These are phyloP conservation scores for Rosa multiflora DNA, from an alignment of 306 rosid genomes.

Conservation along the genomic window DNA sequence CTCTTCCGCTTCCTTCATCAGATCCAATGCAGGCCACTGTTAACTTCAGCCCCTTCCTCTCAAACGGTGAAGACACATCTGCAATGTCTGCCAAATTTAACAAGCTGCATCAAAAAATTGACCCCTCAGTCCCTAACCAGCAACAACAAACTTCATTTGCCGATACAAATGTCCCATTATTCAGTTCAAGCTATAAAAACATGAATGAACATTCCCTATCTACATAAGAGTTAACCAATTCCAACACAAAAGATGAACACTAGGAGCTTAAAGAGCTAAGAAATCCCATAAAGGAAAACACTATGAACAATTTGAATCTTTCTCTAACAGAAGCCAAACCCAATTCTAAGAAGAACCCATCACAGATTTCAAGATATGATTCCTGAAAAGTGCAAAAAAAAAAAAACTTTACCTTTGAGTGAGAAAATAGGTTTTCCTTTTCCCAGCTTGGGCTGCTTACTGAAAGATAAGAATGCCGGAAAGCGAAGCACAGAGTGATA, in stretches of 20 bases:
- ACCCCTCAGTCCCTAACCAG: slow-evolving; percentile 37
- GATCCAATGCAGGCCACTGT: slow-evolving; percentile 29
- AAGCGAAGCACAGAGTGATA: slow-evolving; percentile 34
- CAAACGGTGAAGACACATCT: slow-evolving; percentile 35
- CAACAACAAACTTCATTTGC: slow-evolving; percentile 6
- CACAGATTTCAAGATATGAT: background rate
- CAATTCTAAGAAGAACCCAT: background rate
- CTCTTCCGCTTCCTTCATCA: slow-evolving; percentile 30
- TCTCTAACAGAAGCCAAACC: background rate
- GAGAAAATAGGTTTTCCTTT: slow-evolving; percentile 38
- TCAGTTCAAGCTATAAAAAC: slow-evolving; percentile 1
- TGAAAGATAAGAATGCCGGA: slow-evolving; percentile 28
- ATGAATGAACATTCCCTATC: background rate
- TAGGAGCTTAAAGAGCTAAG: background rate
- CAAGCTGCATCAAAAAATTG: slow-evolving; percentile 64
- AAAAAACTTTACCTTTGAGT: slow-evolving; percentile 36
- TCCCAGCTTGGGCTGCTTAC: slow-evolving; percentile 33
- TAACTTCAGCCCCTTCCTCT: slow-evolving; percentile 18
- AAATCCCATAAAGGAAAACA: background rate
- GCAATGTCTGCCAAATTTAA: slow-evolving; percentile 67
- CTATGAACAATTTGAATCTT: background rate
- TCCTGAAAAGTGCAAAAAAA: background rate
- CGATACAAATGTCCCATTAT: background rate
- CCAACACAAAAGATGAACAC: background rate
- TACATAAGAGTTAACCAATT: no score